These are phyloP conservation scores for Diplocarpon mali DNA, from an alignment of 2,329 filamentous ascomycete species.

Conservation along the genomic window DNA sequence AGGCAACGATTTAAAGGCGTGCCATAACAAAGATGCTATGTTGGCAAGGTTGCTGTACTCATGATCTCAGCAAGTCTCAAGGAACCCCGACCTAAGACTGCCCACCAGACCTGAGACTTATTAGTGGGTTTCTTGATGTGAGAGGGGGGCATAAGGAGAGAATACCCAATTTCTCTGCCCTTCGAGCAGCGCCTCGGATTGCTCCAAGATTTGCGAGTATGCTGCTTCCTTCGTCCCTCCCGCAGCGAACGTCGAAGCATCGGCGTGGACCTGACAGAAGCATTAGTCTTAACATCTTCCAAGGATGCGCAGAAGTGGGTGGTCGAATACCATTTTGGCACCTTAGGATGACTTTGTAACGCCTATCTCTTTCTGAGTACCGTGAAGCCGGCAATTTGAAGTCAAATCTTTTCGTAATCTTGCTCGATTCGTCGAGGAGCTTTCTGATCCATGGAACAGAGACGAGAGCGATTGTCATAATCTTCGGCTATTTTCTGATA, in stretches of 20 bases:
- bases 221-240: conserved; percentile 60
- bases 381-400: no score
- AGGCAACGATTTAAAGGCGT: conserved; percentile 64
- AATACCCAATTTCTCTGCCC: conserved; percentile 72
- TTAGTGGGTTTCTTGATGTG: neutral
- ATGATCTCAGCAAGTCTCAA: neutral
- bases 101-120: conserved; percentile 32
- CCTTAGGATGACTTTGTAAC: neutral
- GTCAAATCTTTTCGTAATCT: no score
- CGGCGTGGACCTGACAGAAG: conserved; percentile 45
- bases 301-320: no score
- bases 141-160: neutral
- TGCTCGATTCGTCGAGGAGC: no score
- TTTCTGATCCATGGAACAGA: no score
- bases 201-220: conserved; percentile 62
- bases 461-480: no score
- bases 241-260: conserved; percentile 60
- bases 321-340: neutral
- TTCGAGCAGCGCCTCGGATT: conserved; percentile 57
- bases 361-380: no score
- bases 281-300: neutral
- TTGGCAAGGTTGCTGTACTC: conserved; percentile 61
- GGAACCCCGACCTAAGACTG: neutral
- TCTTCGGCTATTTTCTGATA: no score
- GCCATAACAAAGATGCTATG: conserved; percentile 64